phyloP scores from a whole-genome alignment of 2,329 filamentous ascomycete species.

The Endoconidiophora polonica region DNA sequence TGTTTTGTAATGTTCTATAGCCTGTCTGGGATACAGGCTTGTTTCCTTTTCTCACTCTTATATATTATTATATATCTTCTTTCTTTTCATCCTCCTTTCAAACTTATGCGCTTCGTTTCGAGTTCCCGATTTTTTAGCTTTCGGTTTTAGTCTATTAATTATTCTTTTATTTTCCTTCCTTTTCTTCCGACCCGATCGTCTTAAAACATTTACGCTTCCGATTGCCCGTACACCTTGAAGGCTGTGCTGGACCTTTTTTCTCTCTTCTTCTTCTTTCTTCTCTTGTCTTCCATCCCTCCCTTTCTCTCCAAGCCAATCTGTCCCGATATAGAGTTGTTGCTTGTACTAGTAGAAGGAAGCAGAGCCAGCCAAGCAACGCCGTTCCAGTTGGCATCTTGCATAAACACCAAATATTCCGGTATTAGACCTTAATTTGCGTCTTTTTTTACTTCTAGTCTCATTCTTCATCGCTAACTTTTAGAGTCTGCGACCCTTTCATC shows the following conservation, averaged over 20 bases:
- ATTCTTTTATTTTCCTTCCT: constrained; percentile 17
- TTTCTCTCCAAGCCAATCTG: not conserved
- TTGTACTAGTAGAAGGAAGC: no score
- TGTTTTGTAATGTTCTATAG: no score
- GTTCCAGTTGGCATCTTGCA: no score
- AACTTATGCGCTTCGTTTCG: not conserved
- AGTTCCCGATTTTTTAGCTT: not conserved
- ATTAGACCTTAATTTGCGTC: not conserved
- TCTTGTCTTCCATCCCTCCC: not conserved
- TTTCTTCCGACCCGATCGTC: constrained; percentile 10
- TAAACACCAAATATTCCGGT: no score
- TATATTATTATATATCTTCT: not conserved
- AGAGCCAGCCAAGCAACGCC: no score
- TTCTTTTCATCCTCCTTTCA: constrained; percentile 8
- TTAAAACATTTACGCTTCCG: constrained; percentile 2
- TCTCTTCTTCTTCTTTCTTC: not conserved
- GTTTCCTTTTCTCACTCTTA: not conserved
- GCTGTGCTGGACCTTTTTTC: not conserved
- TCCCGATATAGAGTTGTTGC: not conserved
- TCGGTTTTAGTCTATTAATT: constrained; percentile 16
- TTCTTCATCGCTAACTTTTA: not conserved
- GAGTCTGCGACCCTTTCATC: not conserved
- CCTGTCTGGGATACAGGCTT: no score
- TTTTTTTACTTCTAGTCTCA: not conserved
- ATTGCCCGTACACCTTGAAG: not conserved